phyloP scores from a whole-genome alignment of 441 rosid genomes.

The Erysimum cheiri region DNA sequence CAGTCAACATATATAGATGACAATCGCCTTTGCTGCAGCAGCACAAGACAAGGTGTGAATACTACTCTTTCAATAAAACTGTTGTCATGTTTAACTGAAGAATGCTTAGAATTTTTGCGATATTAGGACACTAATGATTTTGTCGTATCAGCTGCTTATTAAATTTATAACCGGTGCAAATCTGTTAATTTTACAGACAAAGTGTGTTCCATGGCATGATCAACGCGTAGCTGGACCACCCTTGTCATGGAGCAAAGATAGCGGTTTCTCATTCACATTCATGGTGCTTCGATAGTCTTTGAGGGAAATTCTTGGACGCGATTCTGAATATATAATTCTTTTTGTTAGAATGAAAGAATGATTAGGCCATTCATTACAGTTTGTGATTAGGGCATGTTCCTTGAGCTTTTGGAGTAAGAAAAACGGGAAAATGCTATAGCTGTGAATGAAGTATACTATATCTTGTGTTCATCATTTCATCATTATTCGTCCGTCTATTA shows the following conservation, averaged over 20 bases:
- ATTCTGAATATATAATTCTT: constrained; percentile 12
- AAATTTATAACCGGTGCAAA: neutral
- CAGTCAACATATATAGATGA: constrained; percentile 89
- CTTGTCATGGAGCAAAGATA: constrained; percentile 9
- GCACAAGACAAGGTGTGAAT: constrained; percentile 80
- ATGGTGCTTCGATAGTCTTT: constrained; percentile 18
- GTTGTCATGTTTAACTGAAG: constrained; percentile 13
- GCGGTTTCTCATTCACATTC: constrained; percentile 30
- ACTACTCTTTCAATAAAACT: constrained; percentile 14
- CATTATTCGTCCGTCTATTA: neutral
- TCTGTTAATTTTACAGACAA: constrained; percentile 65
- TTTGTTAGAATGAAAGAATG: constrained; percentile 32
- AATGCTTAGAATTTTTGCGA: constrained; percentile 25
- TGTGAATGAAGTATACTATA: constrained; percentile 31
- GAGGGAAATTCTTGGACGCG: constrained; percentile 30
- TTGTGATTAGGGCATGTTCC: constrained; percentile 36
- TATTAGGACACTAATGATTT: neutral
- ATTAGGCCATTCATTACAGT: constrained; percentile 38
- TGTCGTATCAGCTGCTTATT: constrained; percentile 10
- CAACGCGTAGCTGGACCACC: constrained; percentile 20
- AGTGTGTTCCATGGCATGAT: constrained; percentile 81
- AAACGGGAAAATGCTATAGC: constrained; percentile 16
- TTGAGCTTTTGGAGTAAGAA: constrained; percentile 27
- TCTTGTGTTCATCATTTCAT: neutral
- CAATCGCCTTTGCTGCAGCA: constrained; percentile 85